A percentile compares a stretch with the other conserved stretches of the same genome.
These are phyloP conservation scores for Lavandula angustifolia DNA, from an alignment of 257 asterid species.

Conservation along the genomic window DNA sequence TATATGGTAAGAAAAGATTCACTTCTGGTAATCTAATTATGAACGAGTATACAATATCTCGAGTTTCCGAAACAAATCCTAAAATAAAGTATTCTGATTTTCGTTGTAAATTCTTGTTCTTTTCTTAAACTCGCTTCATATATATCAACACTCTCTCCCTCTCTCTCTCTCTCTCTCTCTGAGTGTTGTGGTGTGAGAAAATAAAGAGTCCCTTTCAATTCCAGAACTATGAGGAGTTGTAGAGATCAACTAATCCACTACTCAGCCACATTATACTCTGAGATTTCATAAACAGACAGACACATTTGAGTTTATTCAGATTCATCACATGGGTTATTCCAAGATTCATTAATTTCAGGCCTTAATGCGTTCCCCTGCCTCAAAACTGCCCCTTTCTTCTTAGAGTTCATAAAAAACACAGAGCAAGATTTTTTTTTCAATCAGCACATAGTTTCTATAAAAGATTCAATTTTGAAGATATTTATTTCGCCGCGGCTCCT, in stretches of 20 bases:
- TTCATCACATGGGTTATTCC: slow-evolving; percentile 29
- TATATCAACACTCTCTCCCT: slow-evolving; percentile 36
- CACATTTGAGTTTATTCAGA: slow-evolving; percentile 25
- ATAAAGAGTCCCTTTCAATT: slow-evolving; percentile 32
- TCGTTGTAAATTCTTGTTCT: slow-evolving; percentile 30
- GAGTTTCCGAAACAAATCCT: slow-evolving; percentile 24
- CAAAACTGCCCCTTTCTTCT: slow-evolving; percentile 12
- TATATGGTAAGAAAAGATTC: neutral
- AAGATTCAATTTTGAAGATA: slow-evolving; percentile 37
- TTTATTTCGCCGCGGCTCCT: slow-evolving; percentile 1
- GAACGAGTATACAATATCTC: neutral
- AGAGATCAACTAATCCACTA: slow-evolving; percentile 53
- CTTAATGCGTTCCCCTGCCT: slow-evolving; percentile 12
- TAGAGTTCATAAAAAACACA: neutral
- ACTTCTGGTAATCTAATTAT: neutral
- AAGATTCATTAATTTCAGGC: slow-evolving; percentile 28
- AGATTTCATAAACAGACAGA: slow-evolving; percentile 32
- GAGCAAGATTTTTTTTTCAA: neutral
- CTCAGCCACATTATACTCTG: slow-evolving; percentile 33
- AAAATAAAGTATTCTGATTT: slow-evolving; percentile 11
- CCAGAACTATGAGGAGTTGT: slow-evolving; percentile 40
- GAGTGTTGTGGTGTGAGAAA: slow-evolving; percentile 25
- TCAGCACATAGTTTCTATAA: slow-evolving; percentile 27
- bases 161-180: slow-evolving; percentile 18
- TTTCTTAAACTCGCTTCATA: slow-evolving; percentile 32